These are phyloP conservation scores for Arabis hirsuta DNA, from an alignment of 345 rosid genomes.

Conservation along the genomic window DNA sequence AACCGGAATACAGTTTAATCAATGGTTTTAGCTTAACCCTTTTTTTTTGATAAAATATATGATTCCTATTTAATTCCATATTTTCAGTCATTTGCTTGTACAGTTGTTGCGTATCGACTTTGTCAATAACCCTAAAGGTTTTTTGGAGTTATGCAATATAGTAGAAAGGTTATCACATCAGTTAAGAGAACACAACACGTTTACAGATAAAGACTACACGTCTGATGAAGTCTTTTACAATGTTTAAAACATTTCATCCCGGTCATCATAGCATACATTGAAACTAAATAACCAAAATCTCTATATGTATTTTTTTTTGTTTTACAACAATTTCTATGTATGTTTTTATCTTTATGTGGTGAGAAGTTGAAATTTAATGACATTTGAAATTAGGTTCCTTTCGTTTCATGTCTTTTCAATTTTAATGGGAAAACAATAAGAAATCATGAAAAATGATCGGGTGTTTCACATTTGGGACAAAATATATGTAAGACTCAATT, in stretches of 20 bases:
- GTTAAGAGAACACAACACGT: constrained; percentile 20
- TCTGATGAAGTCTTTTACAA: not conserved
- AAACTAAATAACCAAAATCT: not conserved
- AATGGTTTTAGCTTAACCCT: too few species aligned
- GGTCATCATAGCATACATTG: constrained; percentile 10
- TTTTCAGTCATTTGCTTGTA: constrained; percentile 30
- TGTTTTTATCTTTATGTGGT: not conserved
- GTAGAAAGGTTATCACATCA: constrained; percentile 29
- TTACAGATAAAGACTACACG: not conserved
- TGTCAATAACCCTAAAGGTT: constrained; percentile 28
- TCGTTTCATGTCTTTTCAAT: constrained; percentile 21
- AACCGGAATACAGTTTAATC: too few species aligned
- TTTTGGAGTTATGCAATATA: constrained; percentile 17
- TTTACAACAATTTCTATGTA: not conserved
- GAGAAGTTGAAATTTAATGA: constrained; percentile 1
- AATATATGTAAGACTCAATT: not conserved
- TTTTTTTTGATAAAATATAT: constrained; percentile 6
- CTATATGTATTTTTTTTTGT: not conserved
- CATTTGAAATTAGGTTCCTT: not conserved
- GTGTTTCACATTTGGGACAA: not conserved
- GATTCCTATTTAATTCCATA: constrained; percentile 21
- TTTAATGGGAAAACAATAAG: not conserved
- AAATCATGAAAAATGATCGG: not conserved
- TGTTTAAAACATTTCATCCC: constrained; percentile 5
- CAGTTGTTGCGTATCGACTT: constrained; percentile 24